These are phyloP conservation scores for Yamadazyma akitaensis DNA, from an alignment of 805 yeast genomes.

Conservation along the genomic window DNA sequence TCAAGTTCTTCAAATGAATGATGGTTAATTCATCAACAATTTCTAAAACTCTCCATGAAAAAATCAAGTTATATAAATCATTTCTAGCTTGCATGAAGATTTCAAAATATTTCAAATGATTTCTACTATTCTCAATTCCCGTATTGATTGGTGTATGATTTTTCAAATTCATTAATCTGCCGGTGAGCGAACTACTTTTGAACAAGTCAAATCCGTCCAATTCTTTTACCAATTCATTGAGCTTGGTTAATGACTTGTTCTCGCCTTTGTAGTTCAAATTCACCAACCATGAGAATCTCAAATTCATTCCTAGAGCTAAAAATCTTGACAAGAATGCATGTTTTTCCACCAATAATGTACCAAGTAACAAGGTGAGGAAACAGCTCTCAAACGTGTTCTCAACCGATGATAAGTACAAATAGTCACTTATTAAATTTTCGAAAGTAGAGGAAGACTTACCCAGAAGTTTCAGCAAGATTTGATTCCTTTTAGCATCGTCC, in stretches of 20 bases:
- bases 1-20: constrained; percentile 22
- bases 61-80: constrained; percentile 25
- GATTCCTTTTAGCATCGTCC: constrained; percentile 13
- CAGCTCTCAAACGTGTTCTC: constrained; percentile 34
- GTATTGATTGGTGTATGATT: constrained; percentile 21
- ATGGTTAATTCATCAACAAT: constrained; percentile 30
- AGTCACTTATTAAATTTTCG: constrained; percentile 20
- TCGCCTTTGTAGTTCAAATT: constrained; percentile 31
- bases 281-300: constrained; percentile 23
- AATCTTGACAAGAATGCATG: constrained; percentile 19
- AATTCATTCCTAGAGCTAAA: constrained; percentile 22
- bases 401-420: constrained; percentile 24
- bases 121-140: constrained; percentile 25
- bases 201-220: constrained; percentile 32
- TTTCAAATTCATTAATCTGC: constrained; percentile 28
- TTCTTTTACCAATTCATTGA: constrained; percentile 25
- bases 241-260: constrained; percentile 17
- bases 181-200: constrained; percentile 22
- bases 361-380: constrained; percentile 28
- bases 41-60: constrained; percentile 37
- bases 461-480: constrained; percentile 16
- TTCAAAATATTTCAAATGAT: constrained; percentile 31
- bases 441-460: background rate
- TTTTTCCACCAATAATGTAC: constrained; percentile 22
- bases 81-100: constrained; percentile 17